These are phyloP conservation scores for Annulohypoxylon maeteangense DNA, from an alignment of 495 filamentous ascomycete genomes.

Conservation along the genomic window DNA sequence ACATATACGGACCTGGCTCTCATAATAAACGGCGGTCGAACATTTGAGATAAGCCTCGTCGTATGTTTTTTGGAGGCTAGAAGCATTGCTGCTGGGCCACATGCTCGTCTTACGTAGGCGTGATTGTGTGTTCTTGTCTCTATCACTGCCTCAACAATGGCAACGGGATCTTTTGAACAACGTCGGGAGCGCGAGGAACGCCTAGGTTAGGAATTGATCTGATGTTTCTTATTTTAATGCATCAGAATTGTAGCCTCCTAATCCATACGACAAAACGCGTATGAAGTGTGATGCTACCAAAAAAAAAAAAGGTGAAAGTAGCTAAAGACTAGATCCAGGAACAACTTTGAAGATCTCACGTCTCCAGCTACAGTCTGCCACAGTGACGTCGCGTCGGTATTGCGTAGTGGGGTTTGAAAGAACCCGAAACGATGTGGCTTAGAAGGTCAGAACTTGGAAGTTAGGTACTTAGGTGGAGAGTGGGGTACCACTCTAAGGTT, in stretches of 20 bases:
- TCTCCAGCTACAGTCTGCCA: background rate
- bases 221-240: slow-evolving; percentile 3
- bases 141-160: background rate
- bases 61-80: slow-evolving; percentile 94
- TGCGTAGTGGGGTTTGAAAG: slow-evolving; percentile 34
- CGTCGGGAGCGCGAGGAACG: slow-evolving; percentile 11
- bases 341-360: slow-evolving; percentile 37
- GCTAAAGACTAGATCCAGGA: slow-evolving; percentile 18
- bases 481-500: background rate
- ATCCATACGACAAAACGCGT: slow-evolving; percentile 14
- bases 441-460: no score
- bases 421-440: slow-evolving; percentile 12
- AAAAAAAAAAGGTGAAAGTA: background rate
- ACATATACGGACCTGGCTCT: slow-evolving; percentile 74
- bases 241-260: slow-evolving; percentile 1
- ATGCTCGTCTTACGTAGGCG: slow-evolving; percentile 54
- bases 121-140: background rate
- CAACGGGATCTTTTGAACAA: slow-evolving; percentile 18
- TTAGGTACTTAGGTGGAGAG: background rate
- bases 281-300: background rate
- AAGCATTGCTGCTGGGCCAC: slow-evolving; percentile 83
- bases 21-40: slow-evolving; percentile 95
- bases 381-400: slow-evolving; percentile 40
- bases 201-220: slow-evolving; percentile 13
- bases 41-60: slow-evolving; percentile 94